Percentiles rank a stretch among this genome's conserved stretches.
phyloP scores from a whole-genome alignment of 2,329 filamentous ascomycete genomes.

The Balansia obtecta region DNA sequence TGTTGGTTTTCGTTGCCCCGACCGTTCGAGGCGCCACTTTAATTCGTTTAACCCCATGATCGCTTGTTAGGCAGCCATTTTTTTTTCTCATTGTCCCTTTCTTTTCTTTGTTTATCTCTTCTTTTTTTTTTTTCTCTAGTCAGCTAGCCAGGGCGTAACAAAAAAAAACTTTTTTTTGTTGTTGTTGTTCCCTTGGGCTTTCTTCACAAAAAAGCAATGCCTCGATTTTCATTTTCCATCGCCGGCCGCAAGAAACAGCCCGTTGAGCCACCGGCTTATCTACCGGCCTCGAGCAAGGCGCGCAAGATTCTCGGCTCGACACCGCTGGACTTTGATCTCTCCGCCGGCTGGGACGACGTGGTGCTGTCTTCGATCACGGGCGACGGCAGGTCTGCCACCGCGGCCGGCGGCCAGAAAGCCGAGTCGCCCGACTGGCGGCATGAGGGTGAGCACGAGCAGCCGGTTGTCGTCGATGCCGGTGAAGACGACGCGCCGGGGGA shows the following conservation, averaged over 20 bases:
- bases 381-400: constrained; percentile 31
- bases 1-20: no score
- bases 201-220: constrained; percentile 14
- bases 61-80: background rate
- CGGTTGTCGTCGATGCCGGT: constrained; percentile 8
- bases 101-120: no score
- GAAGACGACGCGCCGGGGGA: constrained; percentile 26
- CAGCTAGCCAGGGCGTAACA: no score
- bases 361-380: constrained; percentile 31
- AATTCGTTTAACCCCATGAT: no score
- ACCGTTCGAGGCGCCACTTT: no score
- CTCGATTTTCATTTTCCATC: constrained; percentile 36
- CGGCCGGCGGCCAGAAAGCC: constrained; percentile 15
- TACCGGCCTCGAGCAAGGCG: constrained; percentile 35
- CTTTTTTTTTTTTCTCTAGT: no score
- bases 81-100: no score
- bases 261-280: constrained; percentile 15
- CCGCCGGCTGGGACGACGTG: constrained; percentile 27
- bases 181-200: background rate
- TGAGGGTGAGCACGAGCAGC: constrained; percentile 11
- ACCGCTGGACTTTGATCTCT: constrained; percentile 29
- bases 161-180: no score
- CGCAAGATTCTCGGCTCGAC: constrained; percentile 37
- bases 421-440: background rate
- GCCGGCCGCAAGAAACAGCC: constrained; percentile 33